phyloP scores from a whole-genome alignment of 305 asterid species.

The Solanum chacoense region DNA sequence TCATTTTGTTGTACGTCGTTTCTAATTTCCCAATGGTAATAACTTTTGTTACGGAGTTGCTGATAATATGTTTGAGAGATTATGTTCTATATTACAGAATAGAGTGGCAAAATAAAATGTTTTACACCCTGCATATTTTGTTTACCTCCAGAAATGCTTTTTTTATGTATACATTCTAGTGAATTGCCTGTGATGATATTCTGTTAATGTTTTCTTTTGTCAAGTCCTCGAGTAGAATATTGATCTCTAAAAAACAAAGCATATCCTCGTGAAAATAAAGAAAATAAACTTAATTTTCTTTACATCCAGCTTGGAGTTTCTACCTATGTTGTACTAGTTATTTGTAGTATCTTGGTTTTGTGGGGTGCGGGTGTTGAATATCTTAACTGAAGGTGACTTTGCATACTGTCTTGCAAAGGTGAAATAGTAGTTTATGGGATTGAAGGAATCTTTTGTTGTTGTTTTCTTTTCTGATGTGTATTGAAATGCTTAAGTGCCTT shows the following conservation, averaged over 20 bases:
- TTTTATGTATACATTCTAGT: background rate
- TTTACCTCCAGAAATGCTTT: background rate
- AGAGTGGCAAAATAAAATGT: background rate
- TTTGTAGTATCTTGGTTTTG: background rate
- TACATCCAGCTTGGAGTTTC: background rate
- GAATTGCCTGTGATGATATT: background rate
- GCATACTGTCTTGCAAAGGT: background rate
- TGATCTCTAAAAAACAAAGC: background rate
- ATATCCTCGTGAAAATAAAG: background rate
- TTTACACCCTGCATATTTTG: background rate
- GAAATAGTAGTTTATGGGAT: background rate
- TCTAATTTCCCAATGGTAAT: background rate
- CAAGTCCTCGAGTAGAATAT: background rate
- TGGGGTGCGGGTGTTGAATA: background rate
- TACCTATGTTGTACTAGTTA: background rate
- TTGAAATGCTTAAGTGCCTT: slow-evolving; percentile 7
- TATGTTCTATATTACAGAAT: background rate
- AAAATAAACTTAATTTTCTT: background rate
- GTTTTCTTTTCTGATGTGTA: background rate
- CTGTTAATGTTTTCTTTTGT: background rate
- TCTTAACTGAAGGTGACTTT: background rate
- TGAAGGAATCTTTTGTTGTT: background rate
- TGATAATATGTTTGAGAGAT: background rate
- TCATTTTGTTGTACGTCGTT: background rate
- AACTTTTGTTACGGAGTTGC: background rate